Evolutionary conservation across 2,329 filamentous ascomycete genomes (phyloP).

Genomic region (Fusarium secorum): DNA sequence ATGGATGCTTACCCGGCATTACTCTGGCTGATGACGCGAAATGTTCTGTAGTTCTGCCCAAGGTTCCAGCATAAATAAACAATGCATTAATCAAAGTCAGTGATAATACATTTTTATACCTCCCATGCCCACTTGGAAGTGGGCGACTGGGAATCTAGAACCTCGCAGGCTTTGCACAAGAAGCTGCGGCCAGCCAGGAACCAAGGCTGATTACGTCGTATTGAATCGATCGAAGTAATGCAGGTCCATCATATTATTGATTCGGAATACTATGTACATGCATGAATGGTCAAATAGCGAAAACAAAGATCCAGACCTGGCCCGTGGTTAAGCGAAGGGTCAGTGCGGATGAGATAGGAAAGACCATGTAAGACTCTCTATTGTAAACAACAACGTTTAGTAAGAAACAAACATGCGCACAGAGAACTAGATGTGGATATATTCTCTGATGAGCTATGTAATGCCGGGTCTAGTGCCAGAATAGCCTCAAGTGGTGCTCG

Average conservation of each 20-base stretch:
- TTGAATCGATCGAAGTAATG: constrained; percentile 6
- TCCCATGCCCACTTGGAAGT: background rate
- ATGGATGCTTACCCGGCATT: background rate
- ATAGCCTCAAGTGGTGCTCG: constrained; percentile 39
- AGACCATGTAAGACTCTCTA: constrained; percentile 1
- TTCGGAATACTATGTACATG: background rate
- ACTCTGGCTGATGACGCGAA: background rate
- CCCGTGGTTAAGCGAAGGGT: constrained; percentile 3
- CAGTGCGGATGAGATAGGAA: constrained; percentile 7
- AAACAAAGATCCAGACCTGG: constrained; percentile 9
- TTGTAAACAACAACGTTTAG: constrained; percentile 7
- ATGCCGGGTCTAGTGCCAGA: constrained; percentile 38
- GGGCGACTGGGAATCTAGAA: constrained; percentile 4
- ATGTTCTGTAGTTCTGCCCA: background rate
- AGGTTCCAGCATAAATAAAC: background rate
- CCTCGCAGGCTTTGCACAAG: background rate
- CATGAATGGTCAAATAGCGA: background rate
- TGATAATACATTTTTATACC: background rate
- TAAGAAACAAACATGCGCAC: constrained; percentile 21
- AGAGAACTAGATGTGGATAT: constrained; percentile 19
- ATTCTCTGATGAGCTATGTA: constrained; percentile 9
- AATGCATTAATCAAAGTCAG: background rate
- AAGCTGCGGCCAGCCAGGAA: constrained; percentile 16
- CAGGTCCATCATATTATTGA: constrained; percentile 16
- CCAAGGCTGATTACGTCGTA: constrained; percentile 16